These are phyloP conservation scores for Lichina pygmaea DNA, from an alignment of 495 filamentous ascomycete genomes.

Conservation along the genomic window DNA sequence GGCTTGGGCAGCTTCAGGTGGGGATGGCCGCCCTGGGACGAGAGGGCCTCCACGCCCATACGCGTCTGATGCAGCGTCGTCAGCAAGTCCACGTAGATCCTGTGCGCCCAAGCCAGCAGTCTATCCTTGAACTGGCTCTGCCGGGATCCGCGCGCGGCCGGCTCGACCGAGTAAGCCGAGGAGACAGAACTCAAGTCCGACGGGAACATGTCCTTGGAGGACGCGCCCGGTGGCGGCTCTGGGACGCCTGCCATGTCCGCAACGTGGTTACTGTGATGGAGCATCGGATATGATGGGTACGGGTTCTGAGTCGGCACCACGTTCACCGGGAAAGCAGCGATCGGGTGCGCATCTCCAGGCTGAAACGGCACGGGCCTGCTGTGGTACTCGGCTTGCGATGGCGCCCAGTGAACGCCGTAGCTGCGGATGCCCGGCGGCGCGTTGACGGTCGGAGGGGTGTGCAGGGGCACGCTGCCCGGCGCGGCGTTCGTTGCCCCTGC, in stretches of 20 bases:
- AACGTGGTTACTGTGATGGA: background rate
- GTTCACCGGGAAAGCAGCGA: background rate
- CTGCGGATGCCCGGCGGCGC: background rate
- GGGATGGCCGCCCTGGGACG: conserved; percentile 4
- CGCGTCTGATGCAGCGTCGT: conserved; percentile 39
- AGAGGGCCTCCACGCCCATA: conserved; percentile 13
- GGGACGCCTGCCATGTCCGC: background rate
- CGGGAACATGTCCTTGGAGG: background rate
- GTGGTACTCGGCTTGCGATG: background rate
- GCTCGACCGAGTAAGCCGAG: no score
- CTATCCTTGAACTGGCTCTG: conserved; percentile 43
- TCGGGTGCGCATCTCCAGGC: background rate
- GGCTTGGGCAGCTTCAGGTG: background rate
- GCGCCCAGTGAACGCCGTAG: background rate
- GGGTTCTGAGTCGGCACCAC: no score
- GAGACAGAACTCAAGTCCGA: no score
- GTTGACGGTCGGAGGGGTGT: background rate
- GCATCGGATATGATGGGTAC: background rate
- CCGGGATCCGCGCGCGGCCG: background rate
- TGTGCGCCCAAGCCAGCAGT: conserved; percentile 60
- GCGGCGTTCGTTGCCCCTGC: background rate
- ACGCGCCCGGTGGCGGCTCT: background rate
- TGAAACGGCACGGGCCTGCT: background rate
- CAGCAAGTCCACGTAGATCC: conserved; percentile 67
- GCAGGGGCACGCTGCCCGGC: background rate